Base-by-base conservation (phyloP, 2,329 filamentous ascomycete genomes). In the Pyrenochaeta sp. region DNA sequence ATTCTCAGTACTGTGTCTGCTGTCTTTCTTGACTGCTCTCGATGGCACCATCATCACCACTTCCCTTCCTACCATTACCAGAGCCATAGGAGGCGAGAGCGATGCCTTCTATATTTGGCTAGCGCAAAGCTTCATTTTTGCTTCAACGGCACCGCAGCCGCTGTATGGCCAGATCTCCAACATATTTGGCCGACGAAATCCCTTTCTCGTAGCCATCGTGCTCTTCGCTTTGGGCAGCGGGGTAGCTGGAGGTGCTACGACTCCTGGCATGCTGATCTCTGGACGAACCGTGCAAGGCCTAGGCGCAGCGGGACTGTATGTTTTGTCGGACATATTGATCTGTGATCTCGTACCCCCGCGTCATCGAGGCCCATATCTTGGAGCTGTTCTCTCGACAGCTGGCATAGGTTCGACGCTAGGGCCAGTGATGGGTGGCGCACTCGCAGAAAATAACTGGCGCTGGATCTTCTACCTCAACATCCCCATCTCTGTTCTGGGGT, bases 231-330 rank as follows among this genome's bases (percentile, higher is more conserved):
- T 83, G 0, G 81, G 81, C 0, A 80, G 78, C 40, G 77, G 74
- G 0, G 65, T 84, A 6, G 72, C 67, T 24, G 81, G 78, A 2
- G 74, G 74, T 0, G 75, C 81, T 0, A 68, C 48, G 1, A 73
- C 50, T n/a, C 63, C 63, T 3, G 55, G 43, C 0, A 76, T 74
- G 63, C 64, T 86, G 2, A 80, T 86, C 17, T 75, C 68, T 49
- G 80, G 78, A 9, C 74, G 81, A 2, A 72, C 72, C 0, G 61
- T 85, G 3, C 80, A 84, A 44, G 82, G 82, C 0, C 45, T 76
- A 4, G 77, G 76, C 0, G 68, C 60, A 7, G 76, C 71, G 1
- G 76, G 77, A 0, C 63, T 75, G 48, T 68, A 63, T 23, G 55
- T 74, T 32, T 54, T 81, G 1, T 56, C 71, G 7, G 72, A 75